Evolutionary conservation across 2,329 filamentous ascomycete genomes (phyloP), one percentile per base, ranked within the genome.

Genomic region (Ustulina deusta): DNA sequence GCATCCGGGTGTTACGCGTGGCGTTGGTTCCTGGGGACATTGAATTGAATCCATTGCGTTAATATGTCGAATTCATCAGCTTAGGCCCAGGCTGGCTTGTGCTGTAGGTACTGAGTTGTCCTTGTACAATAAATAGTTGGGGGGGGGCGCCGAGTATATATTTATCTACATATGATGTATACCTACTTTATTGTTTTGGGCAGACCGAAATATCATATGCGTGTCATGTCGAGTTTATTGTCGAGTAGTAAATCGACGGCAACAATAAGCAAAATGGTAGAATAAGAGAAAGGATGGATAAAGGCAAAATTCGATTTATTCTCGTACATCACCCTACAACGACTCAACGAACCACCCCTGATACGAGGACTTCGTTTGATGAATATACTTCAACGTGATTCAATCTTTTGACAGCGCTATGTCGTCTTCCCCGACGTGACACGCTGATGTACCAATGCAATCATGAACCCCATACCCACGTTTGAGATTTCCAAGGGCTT

Each of bases 1-100:
- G 36, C 32, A 59, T 60, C 6, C 10, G 49, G n/a, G n/a, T 9
- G 6, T 49, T 20, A 13, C 44, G 54, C 52, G 38, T 3, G 56
- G 61, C 48, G 49, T 64, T 64, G 34, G 65, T 34, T 38, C 44
- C 13, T 54, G 34, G 58, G 29, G 65, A 4, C 15, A 22, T 64
- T 55, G 34, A 44, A 32, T n/a, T 34, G 6, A 1, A 11, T 10
- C 29, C 17, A 2, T 10, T 52, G 11, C 36, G n/a, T 52, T 22
- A 2, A 11, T 46, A 38, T 29, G 38, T 54, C 51, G 20, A 56
- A 42, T 27, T 56, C 52, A 27, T 25, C 10, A 25, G 49, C 59
- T 27, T 62, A 27, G 59, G 49, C 59, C 20, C 55, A 27, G 59
- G 38, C 10, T 20, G 20, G 15, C 22, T 34, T 46, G 36, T 29